Percentiles rank a stretch among this genome's conserved stretches.
Conservation (phyloP, 208 protist genomes). For the Polymyxa betae region DNA sequence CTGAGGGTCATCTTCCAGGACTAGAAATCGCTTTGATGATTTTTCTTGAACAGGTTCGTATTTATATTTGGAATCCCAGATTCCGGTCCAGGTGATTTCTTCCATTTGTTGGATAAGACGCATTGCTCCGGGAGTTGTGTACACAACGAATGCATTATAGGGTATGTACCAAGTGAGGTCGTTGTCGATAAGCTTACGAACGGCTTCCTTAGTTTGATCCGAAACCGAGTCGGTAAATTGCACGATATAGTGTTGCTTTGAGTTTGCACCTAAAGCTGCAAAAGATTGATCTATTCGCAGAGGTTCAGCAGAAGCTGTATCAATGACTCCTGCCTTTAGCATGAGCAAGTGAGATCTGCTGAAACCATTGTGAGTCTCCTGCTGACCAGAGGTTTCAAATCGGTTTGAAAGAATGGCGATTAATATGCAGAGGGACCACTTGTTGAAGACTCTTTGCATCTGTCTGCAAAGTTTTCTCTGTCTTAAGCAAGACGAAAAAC, state of each 20-base stretch:
- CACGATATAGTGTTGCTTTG: background rate
- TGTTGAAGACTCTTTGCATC: too few relatives aligned
- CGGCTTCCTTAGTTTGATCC: background rate
- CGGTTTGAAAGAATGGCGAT: too few relatives aligned
- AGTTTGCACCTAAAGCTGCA: background rate
- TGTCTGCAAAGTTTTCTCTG: too few relatives aligned
- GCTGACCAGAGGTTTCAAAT: too few relatives aligned
- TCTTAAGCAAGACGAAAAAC: too few relatives aligned
- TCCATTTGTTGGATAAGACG: background rate
- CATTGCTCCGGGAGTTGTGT: background rate
- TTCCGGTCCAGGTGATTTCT: background rate
- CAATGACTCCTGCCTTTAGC: background rate
- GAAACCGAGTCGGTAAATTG: conserved; percentile 3
- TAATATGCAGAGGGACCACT: too few relatives aligned
- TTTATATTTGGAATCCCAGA: background rate
- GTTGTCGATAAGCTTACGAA: background rate
- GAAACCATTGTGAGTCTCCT: too few relatives aligned
- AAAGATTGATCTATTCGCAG: background rate
- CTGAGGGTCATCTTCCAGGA: background rate
- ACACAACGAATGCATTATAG: conserved; percentile 32
- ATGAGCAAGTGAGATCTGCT: background rate
- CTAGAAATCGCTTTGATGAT: background rate
- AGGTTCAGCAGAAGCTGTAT: background rate
- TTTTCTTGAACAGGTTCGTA: background rate
- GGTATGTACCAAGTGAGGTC: background rate